A percentile compares a stretch with the other conserved stretches of the same genome.
Evolutionary conservation across 2,329 filamentous ascomycete genomes (phyloP).

Genomic region (Xylariaceae sp.): DNA sequence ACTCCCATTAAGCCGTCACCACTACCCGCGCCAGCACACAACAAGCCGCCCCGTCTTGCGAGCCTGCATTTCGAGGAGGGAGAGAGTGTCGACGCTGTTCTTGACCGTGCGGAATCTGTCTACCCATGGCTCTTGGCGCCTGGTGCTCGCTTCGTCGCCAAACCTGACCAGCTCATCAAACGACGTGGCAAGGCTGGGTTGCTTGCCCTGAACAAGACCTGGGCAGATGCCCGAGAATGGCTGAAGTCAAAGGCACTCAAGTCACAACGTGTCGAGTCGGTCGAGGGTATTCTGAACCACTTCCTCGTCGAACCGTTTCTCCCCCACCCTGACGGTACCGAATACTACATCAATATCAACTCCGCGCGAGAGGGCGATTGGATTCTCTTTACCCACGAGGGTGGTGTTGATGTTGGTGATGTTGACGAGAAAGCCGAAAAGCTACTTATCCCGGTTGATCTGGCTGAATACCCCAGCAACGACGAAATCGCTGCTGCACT

Average conservation of each 20-base stretch:
- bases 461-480: conserved; percentile 93
- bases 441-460: conserved; percentile 94
- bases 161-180: conserved; percentile 99
- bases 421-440: conserved; percentile 99
- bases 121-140: conserved; percentile 92
- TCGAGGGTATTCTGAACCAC: conserved; percentile 83
- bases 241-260: conserved; percentile 92
- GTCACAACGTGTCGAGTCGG: conserved; percentile 89
- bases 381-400: conserved; percentile 99
- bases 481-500: conserved; percentile 85
- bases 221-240: conserved; percentile 90
- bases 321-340: conserved; percentile 90
- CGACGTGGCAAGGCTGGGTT: conserved; percentile 98
- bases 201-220: conserved; percentile 94
- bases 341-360: conserved; percentile 99
- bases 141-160: too few relatives aligned
- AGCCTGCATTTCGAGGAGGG: too few relatives aligned
- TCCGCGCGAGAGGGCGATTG: conserved; percentile 99
- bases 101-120: conserved; percentile 92
- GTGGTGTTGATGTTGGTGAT: conserved; percentile 99
- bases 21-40: too few relatives aligned
- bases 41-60: too few relatives aligned
- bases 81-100: conserved; percentile 81
- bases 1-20: too few relatives aligned
- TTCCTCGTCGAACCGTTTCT: conserved; percentile 99